phyloP scores from a whole-genome alignment of 2,329 filamentous ascomycete genomes.

The Chaetomiaceae sp. region DNA sequence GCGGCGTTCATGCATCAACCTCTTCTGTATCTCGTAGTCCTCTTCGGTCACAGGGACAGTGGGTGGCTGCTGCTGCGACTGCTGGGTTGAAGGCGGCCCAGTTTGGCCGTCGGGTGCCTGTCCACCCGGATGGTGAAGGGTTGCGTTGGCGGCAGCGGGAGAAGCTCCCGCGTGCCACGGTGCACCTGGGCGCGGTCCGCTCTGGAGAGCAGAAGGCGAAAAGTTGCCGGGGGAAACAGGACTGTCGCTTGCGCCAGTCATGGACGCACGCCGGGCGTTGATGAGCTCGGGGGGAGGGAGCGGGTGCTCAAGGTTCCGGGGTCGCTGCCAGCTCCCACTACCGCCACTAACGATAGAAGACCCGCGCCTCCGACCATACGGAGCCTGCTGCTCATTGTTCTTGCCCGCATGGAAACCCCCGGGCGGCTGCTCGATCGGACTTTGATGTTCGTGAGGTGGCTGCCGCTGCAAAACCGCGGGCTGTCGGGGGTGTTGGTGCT shows the following conservation, averaged over 20 bases:
- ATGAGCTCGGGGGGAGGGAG: constrained; percentile 39
- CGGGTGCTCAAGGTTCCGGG: constrained; percentile 39
- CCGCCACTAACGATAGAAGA: constrained; percentile 90
- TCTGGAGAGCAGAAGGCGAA: constrained; percentile 32
- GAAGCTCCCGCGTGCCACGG: constrained; percentile 40
- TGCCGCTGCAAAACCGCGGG: constrained; percentile 75
- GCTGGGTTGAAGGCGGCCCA: constrained; percentile 25
- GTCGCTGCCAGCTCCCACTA: constrained; percentile 63
- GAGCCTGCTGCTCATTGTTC: constrained; percentile 56
- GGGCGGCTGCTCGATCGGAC: constrained; percentile 77
- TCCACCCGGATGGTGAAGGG: constrained; percentile 29
- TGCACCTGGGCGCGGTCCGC: constrained; percentile 28
- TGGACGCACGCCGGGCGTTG: constrained; percentile 42
- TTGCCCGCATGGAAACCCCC: constrained; percentile 78
- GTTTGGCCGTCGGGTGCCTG: constrained; percentile 1
- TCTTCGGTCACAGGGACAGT: constrained; percentile 22
- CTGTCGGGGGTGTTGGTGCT: constrained; percentile 57
- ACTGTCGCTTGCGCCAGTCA: constrained; percentile 45
- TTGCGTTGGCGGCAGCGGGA: constrained; percentile 37
- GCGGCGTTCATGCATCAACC: constrained; percentile 64
- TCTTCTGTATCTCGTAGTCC: constrained; percentile 31
- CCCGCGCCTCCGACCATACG: constrained; percentile 69
- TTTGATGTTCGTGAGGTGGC: constrained; percentile 51
- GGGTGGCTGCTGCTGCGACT: constrained; percentile 22
- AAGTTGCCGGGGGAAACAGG: constrained; percentile 43